A percentile compares a stretch with the other conserved stretches of the same genome.
Evolutionary conservation across 2,329 filamentous ascomycete species (phyloP).

Genomic region (Colletotrichum spaethianum): DNA sequence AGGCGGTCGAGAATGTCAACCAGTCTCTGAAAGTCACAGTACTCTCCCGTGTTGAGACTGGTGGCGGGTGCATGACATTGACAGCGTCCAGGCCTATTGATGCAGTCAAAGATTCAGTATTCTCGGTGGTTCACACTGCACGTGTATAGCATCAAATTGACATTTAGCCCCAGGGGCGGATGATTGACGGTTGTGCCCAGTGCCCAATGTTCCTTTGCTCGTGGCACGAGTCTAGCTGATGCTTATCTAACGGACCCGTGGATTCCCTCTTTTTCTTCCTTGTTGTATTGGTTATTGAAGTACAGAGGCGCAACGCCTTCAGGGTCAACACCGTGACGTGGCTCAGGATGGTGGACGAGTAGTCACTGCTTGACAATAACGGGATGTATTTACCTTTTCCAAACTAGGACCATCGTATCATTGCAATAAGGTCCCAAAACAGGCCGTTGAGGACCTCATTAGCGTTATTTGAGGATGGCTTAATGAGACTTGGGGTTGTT

Average conservation of each 20-base stretch:
- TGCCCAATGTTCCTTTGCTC: too few relatives aligned
- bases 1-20: neutral
- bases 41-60: too few relatives aligned
- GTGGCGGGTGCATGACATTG: too few relatives aligned
- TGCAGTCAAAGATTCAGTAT: too few relatives aligned
- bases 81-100: neutral
- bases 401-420: neutral
- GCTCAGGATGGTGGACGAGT: too few relatives aligned
- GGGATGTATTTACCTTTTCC: neutral
- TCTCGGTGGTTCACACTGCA: too few relatives aligned
- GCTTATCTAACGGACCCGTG: neutral
- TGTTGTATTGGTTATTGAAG: neutral
- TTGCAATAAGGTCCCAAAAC: neutral
- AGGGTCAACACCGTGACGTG: too few relatives aligned
- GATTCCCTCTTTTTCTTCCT: neutral
- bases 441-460: neutral
- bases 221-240: neutral
- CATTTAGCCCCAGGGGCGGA: neutral
- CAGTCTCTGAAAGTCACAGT: neutral
- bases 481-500: neutral
- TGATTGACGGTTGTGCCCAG: neutral
- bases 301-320: too few relatives aligned
- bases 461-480: neutral
- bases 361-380: too few relatives aligned
- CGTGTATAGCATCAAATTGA: neutral